Evolutionary conservation across 1,284 basidiomycete genomes (phyloP), one percentile per base, ranked within the genome.

Genomic region (Cryptococcus wingfieldii): DNA sequence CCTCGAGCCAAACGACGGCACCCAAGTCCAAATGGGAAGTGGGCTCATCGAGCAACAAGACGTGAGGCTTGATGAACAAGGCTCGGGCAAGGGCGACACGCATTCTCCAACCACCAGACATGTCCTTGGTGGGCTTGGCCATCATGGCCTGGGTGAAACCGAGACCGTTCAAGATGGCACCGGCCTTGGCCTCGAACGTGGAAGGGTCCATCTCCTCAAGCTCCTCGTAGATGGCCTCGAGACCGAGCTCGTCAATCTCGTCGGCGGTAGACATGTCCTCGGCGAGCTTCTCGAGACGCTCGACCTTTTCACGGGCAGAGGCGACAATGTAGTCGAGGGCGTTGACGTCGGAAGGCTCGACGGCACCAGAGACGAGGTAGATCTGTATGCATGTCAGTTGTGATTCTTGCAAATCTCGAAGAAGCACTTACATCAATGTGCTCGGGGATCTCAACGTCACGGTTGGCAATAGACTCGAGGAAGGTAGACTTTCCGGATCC

Each of bases 91-190:
- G 86, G 14, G 96, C 90, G 59, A 98, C 94, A 76, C 96, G 87
- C 95, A 98, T 98, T 61, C 95, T 84, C 95, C 95, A 98, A 71
- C 94, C 94, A 84, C 94, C 95, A 69, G 86, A 89, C 91, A 98
- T 96, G 77, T 98, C 95, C 79, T 93, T 95, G 53, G 95, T 98
- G 14, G 94, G 89, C 77, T 90, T 91, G 75, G 83, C 84, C 94
- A 98, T 97, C 95, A 98, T 98, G 55, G 81, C 75, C 70, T 84
- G 83, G 55, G 82, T 83, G 82, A 98, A 98, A 25, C 95, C 95
- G 43, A 98, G 85, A 86, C 95, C 96, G 72, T 96, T 90, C 34
- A 98, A 83, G 71, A 98, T 96, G 66, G 89, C 89, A 58, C 89
- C 90, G 5, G 96, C 95, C 80, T 98, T 98, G 51, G 87, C 84